Conservation (phyloP, 225 moss, liverwort and hornwort species). For the Pleurozium schreberi region DNA sequence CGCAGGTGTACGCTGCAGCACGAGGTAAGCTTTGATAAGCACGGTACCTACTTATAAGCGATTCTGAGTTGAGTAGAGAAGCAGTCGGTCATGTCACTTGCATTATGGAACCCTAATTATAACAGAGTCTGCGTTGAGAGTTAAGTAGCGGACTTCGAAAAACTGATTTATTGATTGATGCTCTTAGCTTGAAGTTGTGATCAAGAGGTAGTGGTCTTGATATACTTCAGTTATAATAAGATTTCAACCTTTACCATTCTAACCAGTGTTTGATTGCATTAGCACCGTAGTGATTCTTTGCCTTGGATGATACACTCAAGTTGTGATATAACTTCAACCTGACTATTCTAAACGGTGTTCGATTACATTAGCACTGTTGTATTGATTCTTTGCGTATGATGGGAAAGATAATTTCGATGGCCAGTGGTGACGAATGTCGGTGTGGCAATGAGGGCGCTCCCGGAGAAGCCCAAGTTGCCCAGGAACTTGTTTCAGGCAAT, state of each 20-base stretch:
- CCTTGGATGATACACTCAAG: background rate
- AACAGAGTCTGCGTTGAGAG: background rate
- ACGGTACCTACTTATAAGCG: background rate
- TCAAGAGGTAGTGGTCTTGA: background rate
- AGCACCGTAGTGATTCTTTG: background rate
- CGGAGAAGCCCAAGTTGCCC: constrained; percentile 11
- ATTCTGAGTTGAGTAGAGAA: background rate
- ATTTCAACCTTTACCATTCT: background rate
- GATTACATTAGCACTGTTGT: background rate
- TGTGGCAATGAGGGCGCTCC: constrained; percentile 25
- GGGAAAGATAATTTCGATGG: constrained; percentile 27
- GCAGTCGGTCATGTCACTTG: background rate
- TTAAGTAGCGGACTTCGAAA: background rate
- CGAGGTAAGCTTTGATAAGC: background rate
- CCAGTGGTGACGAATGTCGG: constrained; percentile 45
- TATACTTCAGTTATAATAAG: background rate
- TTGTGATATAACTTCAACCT: background rate
- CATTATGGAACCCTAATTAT: background rate
- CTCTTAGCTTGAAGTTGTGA: background rate
- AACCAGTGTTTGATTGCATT: background rate
- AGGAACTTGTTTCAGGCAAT: constrained; percentile 25
- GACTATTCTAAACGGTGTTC: background rate
- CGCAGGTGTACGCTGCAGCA: constrained; percentile 23
- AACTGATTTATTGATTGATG: background rate
- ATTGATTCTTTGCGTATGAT: constrained; percentile 3